Evolutionary conservation across 139 green algal genomes (phyloP).

Genomic region (Edaphochlamys debaryana): DNA sequence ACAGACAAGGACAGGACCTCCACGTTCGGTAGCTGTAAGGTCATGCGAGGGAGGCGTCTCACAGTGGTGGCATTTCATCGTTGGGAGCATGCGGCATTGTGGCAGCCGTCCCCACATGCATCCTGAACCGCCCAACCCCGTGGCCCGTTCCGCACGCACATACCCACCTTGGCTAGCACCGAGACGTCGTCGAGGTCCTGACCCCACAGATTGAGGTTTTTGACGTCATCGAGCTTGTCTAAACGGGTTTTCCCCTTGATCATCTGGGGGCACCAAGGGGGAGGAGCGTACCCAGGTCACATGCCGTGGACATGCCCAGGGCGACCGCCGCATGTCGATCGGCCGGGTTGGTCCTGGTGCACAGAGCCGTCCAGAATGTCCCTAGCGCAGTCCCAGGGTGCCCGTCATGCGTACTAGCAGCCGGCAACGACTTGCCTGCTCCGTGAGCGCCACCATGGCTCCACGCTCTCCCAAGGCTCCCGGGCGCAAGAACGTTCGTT

Average conservation of each 20-base stretch:
- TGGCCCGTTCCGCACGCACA: too few species aligned
- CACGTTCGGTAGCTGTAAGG: conserved; percentile 51
- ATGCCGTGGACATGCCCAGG: neutral
- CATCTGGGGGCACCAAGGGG: conserved; percentile 30
- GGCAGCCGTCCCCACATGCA: too few species aligned
- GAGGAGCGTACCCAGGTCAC: neutral
- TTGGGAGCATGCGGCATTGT: too few species aligned
- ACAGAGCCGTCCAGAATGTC: neutral
- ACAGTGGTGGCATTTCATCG: too few species aligned
- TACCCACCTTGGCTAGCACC: conserved; percentile 9
- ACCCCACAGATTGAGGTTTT: conserved; percentile 64
- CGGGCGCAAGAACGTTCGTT: too few species aligned
- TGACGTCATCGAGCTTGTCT: conserved; percentile 58
- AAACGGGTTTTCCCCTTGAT: conserved; percentile 59
- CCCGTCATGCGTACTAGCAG: too few species aligned
- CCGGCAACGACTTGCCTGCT: neutral
- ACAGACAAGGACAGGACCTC: conserved; percentile 75
- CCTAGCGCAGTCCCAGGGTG: too few species aligned
- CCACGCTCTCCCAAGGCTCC: too few species aligned
- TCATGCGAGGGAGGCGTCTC: too few species aligned
- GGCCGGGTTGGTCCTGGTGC: neutral
- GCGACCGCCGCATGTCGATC: too few species aligned
- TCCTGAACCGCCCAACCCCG: too few species aligned
- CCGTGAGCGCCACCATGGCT: neutral
- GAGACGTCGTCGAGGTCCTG: conserved; percentile 45